These are phyloP conservation scores for Eragrostis tef DNA, from an alignment of 202 grass and related monocot species.

Conservation along the genomic window DNA sequence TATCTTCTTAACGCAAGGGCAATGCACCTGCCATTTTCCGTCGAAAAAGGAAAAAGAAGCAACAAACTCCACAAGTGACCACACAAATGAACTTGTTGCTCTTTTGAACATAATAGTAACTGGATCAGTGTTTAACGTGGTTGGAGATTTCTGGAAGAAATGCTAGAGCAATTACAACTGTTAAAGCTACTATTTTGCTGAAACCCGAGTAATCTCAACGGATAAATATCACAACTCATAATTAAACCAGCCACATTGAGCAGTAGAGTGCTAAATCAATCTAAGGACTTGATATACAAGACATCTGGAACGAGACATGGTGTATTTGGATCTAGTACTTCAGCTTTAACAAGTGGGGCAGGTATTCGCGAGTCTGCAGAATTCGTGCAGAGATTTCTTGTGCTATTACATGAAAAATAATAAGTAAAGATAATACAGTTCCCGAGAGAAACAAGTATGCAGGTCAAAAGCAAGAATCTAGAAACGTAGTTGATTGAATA, in stretches of 20 bases:
- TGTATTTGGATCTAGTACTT: neutral
- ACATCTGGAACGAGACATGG: conserved; percentile 17
- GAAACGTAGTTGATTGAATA: neutral
- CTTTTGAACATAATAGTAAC: neutral
- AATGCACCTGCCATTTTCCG: no score
- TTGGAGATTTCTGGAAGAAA: neutral
- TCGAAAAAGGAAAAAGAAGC: no score
- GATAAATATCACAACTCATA: neutral
- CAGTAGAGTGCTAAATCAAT: neutral
- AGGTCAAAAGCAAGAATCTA: neutral
- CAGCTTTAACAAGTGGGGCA: neutral
- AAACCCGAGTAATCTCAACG: neutral
- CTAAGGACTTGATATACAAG: neutral
- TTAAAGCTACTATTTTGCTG: neutral
- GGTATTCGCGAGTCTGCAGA: neutral
- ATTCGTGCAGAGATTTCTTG: neutral
- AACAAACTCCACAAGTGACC: neutral
- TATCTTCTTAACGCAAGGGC: no score
- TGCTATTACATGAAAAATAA: neutral
- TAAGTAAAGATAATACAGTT: neutral
- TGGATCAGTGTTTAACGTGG: neutral
- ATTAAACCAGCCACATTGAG: neutral
- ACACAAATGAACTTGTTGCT: neutral
- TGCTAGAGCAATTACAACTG: neutral
- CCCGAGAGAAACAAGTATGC: conserved; percentile 17